These are phyloP conservation scores for Flagelloscypha sp. DNA, from an alignment of 768 basidiomycete species.

Conservation along the genomic window DNA sequence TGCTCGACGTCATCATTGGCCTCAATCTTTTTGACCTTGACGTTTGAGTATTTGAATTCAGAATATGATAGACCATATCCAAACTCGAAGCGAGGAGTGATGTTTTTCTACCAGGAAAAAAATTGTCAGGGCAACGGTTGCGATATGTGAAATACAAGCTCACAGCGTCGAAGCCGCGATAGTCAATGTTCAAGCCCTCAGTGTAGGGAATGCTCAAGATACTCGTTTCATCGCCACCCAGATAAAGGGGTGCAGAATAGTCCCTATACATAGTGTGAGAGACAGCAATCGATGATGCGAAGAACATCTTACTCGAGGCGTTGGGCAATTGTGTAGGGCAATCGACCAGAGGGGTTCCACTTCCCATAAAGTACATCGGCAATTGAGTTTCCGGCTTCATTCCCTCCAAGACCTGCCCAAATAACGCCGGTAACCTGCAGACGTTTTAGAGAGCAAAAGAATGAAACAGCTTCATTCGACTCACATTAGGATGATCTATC, in stretches of 20 bases:
- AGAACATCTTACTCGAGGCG: too few relatives aligned
- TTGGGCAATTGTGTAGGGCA: constrained; percentile 75
- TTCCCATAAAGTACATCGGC: constrained; percentile 63
- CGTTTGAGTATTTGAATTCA: constrained; percentile 59
- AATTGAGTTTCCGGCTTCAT: constrained; percentile 65
- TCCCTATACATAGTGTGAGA: too few relatives aligned
- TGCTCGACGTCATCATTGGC: constrained; percentile 29
- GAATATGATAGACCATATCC: constrained; percentile 89
- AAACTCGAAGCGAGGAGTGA: constrained; percentile 79
- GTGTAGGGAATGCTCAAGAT: constrained; percentile 50
- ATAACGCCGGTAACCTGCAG: too few relatives aligned
- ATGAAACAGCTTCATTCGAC: too few relatives aligned
- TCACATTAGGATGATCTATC: constrained; percentile 69
- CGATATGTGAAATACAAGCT: constrained; percentile 20
- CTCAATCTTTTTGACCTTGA: constrained; percentile 38
- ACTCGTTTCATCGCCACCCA: constrained; percentile 25
- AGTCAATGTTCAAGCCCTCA: constrained; percentile 65
- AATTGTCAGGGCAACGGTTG: constrained; percentile 4
- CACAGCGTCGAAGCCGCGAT: constrained; percentile 62
- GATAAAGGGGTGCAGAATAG: constrained; percentile 45
- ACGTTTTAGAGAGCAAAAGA: too few relatives aligned
- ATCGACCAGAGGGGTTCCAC: constrained; percentile 58
- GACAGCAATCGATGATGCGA: too few relatives aligned
- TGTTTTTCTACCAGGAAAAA: constrained; percentile 41
- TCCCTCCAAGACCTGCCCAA: constrained; percentile 63